Evolutionary conservation across 139 green algal genomes (phyloP).

Genomic region (Ettlia oleoabundans): DNA sequence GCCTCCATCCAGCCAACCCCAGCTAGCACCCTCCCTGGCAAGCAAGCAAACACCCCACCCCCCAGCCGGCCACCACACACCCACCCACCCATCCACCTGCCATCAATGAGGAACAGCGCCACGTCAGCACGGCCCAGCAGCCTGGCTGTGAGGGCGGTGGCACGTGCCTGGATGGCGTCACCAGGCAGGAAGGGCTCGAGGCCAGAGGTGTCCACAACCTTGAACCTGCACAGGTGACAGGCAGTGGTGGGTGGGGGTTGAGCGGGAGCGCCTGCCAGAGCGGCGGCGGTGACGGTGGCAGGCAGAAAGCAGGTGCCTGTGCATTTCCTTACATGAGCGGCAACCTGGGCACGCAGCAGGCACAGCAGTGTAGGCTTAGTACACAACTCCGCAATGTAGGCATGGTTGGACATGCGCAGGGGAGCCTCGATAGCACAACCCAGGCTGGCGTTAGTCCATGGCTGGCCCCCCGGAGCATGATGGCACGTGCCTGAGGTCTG

Average conservation of each 20-base stretch:
- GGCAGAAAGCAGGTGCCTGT: background rate
- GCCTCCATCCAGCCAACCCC: background rate
- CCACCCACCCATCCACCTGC: conserved; percentile 47
- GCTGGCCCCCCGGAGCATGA: too few species aligned
- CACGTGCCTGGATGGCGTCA: conserved; percentile 70
- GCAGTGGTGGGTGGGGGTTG: background rate
- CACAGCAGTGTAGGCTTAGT: too few species aligned
- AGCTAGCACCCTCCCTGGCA: background rate
- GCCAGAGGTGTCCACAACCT: conserved; percentile 88
- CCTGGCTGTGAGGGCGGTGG: conserved; percentile 61
- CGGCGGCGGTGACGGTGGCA: background rate
- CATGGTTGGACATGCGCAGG: background rate
- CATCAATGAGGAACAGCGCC: conserved; percentile 84
- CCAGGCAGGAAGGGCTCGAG: conserved; percentile 70
- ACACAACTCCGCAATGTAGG: background rate
- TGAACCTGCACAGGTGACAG: conserved; percentile 57
- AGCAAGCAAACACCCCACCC: background rate
- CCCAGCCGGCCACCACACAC: background rate
- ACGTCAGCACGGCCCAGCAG: conserved; percentile 67
- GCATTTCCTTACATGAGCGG: too few species aligned
- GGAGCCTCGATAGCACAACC: too few species aligned
- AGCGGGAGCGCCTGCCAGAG: background rate
- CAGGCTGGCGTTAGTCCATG: too few species aligned
- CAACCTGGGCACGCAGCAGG: too few species aligned
- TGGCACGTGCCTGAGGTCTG: conserved; percentile 65